A percentile compares a stretch with the other conserved stretches of the same genome.
These are phyloP conservation scores for Carex myosuroides DNA, from an alignment of 176 grass and related monocot species.

Conservation along the genomic window DNA sequence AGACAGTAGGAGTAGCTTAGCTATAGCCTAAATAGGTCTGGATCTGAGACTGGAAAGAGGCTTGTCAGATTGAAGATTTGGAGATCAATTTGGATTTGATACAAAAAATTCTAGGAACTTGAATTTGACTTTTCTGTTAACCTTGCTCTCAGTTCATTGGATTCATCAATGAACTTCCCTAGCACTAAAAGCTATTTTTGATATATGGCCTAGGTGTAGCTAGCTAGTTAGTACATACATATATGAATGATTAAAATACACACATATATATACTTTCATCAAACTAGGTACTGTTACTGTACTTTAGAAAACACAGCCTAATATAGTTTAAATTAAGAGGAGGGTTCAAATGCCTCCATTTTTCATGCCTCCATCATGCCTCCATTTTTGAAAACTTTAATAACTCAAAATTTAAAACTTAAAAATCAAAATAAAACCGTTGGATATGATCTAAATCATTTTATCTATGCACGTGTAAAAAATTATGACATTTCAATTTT, in stretches of 20 bases:
- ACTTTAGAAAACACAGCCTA: background rate
- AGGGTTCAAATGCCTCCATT: no score
- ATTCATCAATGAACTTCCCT: background rate
- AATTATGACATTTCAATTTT: no score
- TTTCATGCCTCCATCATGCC: no score
- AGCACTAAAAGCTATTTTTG: background rate
- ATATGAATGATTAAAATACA: background rate
- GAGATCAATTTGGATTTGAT: slow-evolving; percentile 7
- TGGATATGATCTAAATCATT: no score
- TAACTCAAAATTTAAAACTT: no score
- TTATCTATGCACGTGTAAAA: no score
- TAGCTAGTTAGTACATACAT: background rate
- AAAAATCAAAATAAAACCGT: no score
- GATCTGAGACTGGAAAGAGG: background rate
- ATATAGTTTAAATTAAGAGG: background rate
- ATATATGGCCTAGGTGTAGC: background rate
- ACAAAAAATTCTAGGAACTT: background rate
- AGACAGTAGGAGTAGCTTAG: background rate
- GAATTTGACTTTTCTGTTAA: slow-evolving; percentile 6
- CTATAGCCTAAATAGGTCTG: background rate
- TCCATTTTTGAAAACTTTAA: no score
- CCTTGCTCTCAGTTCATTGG: slow-evolving; percentile 4
- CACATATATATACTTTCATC: background rate
- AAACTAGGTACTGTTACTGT: background rate
- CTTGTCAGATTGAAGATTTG: slow-evolving; percentile 11